Evolutionary conservation across 164 flowering plant genomes (phyloP).

Genomic region (Chimonanthus praecox): DNA sequence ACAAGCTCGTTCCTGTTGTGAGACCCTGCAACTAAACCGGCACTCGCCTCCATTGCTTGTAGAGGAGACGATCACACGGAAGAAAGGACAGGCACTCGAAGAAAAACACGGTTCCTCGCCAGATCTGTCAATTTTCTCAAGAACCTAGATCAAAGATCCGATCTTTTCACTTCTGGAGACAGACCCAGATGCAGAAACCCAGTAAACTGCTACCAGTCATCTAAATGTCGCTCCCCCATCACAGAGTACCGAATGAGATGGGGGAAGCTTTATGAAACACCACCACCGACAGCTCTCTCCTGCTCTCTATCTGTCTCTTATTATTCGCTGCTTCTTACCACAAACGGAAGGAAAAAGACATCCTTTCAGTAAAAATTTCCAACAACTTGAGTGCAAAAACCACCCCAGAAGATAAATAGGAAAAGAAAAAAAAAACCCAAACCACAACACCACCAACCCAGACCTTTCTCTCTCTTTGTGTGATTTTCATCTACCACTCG

Average conservation of each 20-base stretch:
- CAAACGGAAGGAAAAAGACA: constrained; percentile 3
- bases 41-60: constrained; percentile 46
- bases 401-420: too few relatives aligned
- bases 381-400: constrained; percentile 10
- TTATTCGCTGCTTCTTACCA: constrained; percentile 32
- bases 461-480: constrained; percentile 1
- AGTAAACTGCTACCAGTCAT: neutral
- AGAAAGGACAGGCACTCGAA: neutral
- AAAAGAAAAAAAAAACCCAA: neutral
- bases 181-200: neutral
- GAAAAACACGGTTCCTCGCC: constrained; percentile 8
- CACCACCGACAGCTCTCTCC: neutral
- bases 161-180: constrained; percentile 1
- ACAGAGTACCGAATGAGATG: neutral
- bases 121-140: constrained; percentile 9
- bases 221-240: constrained; percentile 16
- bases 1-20: constrained; percentile 61
- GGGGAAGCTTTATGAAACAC: neutral
- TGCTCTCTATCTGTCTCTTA: constrained; percentile 8
- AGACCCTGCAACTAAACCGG: constrained; percentile 58
- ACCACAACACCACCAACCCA: neutral
- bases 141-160: constrained; percentile 11
- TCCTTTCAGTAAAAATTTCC: constrained; percentile 21
- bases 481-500: constrained; percentile 17
- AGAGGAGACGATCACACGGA: neutral